Percentiles rank a stretch among this genome's conserved stretches.
These are phyloP conservation scores for Sugiyamaella xylanicola DNA, from an alignment of 1,139 yeast species.

Conservation along the genomic window DNA sequence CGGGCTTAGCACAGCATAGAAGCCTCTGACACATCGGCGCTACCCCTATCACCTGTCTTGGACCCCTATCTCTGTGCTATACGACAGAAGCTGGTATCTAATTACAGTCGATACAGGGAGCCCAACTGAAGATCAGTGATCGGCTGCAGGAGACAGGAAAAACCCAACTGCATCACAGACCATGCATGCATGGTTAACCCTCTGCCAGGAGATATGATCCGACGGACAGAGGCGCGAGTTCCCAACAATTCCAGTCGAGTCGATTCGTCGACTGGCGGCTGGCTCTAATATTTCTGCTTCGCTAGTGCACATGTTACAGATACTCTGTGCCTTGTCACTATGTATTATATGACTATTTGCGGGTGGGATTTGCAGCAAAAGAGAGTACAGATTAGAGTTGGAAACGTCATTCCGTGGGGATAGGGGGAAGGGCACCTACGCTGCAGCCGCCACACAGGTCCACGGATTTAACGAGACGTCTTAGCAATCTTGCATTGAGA, in stretches of 20 bases:
- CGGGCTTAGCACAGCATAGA: too few species aligned
- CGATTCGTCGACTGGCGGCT: background rate
- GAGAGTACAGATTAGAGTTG: background rate
- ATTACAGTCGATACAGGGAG: background rate
- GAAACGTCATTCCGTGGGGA: background rate
- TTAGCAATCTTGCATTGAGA: too few species aligned
- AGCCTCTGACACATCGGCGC: background rate
- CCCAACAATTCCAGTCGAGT: background rate
- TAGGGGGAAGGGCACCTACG: background rate
- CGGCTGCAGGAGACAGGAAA: background rate
- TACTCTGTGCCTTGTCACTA: too few species aligned
- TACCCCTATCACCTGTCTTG: background rate
- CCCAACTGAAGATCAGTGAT: background rate
- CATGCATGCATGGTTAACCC: background rate
- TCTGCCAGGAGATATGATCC: background rate
- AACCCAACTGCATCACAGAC: background rate
- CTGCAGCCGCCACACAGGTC: background rate
- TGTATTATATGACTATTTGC: too few species aligned
- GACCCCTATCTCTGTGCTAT: background rate
- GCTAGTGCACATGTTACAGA: too few species aligned
- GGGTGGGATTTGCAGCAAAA: too few species aligned
- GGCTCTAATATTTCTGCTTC: too few species aligned
- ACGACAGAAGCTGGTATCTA: background rate
- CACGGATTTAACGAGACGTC: constrained; percentile 2
- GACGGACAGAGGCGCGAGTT: background rate